Conservation (phyloP, 2,329 filamentous ascomycete species). For the Trichophyton simii region DNA sequence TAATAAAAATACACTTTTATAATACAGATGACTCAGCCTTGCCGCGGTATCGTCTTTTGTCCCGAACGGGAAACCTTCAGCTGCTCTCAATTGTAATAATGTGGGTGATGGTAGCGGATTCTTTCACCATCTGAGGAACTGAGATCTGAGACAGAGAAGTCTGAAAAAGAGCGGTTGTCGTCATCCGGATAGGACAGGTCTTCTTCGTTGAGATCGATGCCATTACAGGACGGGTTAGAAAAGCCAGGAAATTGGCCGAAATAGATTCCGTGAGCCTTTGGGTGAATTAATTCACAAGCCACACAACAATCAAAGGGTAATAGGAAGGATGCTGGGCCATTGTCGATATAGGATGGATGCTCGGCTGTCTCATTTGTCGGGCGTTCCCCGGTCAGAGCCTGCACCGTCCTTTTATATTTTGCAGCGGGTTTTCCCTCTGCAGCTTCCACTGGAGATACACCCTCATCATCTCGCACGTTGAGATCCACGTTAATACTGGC, state of each 20-base stretch:
- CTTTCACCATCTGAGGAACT: no score
- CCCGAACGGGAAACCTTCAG: no score
- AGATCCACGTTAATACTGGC: neutral
- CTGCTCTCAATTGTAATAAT: no score
- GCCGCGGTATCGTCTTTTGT: no score
- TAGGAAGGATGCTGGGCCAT: neutral
- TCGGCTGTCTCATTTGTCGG: neutral
- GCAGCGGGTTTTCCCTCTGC: neutral
- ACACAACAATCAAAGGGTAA: neutral
- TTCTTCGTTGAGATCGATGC: neutral
- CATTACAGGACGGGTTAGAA: neutral
- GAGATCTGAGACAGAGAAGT: no score
- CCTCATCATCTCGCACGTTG: neutral
- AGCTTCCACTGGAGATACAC: neutral
- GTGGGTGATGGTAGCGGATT: no score
- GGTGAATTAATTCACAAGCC: neutral
- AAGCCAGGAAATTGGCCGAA: neutral
- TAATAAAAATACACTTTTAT: neutral
- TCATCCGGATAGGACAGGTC: no score
- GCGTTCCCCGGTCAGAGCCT: neutral
- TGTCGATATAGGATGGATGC: neutral
- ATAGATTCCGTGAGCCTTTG: neutral
- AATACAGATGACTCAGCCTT: neutral
- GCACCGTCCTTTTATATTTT: neutral
- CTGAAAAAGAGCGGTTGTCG: no score